phyloP scores from a whole-genome alignment of 441 rosid species.

The Pelargonium myrrhifolium region DNA sequence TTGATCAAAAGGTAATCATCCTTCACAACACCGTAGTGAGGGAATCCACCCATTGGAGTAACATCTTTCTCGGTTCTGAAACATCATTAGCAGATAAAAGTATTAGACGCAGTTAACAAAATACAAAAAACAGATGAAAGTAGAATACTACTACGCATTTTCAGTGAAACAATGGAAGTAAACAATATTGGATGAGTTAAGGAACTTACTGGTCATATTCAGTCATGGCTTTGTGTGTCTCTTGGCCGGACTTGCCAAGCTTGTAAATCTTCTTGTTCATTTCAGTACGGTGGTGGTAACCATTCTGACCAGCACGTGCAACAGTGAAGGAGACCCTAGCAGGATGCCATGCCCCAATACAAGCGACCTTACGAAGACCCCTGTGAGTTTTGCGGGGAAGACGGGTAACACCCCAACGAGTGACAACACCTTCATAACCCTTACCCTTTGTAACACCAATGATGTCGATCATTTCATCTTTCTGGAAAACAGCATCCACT shows the following conservation, averaged over 20 bases:
- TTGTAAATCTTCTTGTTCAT: conserved; percentile 84
- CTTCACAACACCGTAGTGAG: conserved; percentile 52
- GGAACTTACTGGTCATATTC: conserved; percentile 65
- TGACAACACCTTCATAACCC: conserved; percentile 88
- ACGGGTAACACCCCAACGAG: conserved; percentile 97
- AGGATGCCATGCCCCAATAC: conserved; percentile 99
- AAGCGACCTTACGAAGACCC: conserved; percentile 90
- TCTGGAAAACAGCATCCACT: conserved; percentile 71
- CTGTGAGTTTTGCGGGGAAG: conserved; percentile 94
- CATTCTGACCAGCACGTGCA: conserved; percentile 95
- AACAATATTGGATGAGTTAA: too few species aligned
- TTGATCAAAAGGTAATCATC: conserved; percentile 52
- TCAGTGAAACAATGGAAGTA: too few species aligned
- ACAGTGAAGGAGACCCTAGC: conserved; percentile 89
- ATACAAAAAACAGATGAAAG: background rate
- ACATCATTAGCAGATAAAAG: background rate
- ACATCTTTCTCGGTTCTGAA: conserved; percentile 55
- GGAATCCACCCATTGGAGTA: conserved; percentile 58
- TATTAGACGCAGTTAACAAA: background rate
- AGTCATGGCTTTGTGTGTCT: conserved; percentile 58
- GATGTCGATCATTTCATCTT: conserved; percentile 86
- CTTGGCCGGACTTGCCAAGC: conserved; percentile 66
- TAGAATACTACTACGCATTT: background rate
- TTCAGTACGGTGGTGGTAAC: conserved; percentile 92
- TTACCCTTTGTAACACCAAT: conserved; percentile 93